phyloP scores from a whole-genome alignment of 192 early-diverging fungal species.

The Spizellomyces sp. region DNA sequence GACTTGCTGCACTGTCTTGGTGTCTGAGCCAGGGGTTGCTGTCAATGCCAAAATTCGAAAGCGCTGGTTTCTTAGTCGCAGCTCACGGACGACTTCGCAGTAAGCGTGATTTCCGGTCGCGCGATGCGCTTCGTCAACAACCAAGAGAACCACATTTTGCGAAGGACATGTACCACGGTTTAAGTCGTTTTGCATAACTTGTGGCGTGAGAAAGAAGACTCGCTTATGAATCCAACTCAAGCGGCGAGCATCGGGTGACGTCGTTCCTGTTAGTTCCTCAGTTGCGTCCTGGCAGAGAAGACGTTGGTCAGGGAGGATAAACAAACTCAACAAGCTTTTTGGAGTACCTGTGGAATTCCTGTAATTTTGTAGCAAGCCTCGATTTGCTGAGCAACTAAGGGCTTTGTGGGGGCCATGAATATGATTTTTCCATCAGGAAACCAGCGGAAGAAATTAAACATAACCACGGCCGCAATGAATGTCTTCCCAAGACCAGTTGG shows the following conservation, averaged over 20 bases:
- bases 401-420: conserved; percentile 92
- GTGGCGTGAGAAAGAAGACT: conserved; percentile 87
- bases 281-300: conserved; percentile 39
- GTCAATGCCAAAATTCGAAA: conserved; percentile 85
- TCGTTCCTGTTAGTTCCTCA: conserved; percentile 68
- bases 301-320: background rate
- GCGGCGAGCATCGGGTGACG: conserved; percentile 52
- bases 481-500: conserved; percentile 87
- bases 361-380: conserved; percentile 81
- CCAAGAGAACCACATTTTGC: conserved; percentile 65
- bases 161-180: conserved; percentile 66
- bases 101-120: conserved; percentile 87
- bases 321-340: conserved; percentile 7
- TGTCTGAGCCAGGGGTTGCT: conserved; percentile 80
- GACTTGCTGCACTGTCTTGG: conserved; percentile 72
- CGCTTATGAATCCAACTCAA: conserved; percentile 66
- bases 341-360: conserved; percentile 64
- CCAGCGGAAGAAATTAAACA: conserved; percentile 88
- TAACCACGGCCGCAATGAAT: conserved; percentile 92
- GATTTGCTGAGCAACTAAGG: conserved; percentile 90
- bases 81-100: conserved; percentile 64
- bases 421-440: conserved; percentile 83
- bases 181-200: conserved; percentile 86
- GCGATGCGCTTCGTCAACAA: conserved; percentile 91
- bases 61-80: conserved; percentile 46